These are phyloP conservation scores for Vitis rupestris DNA, from an alignment of 164 flowering plant species.

Conservation along the genomic window DNA sequence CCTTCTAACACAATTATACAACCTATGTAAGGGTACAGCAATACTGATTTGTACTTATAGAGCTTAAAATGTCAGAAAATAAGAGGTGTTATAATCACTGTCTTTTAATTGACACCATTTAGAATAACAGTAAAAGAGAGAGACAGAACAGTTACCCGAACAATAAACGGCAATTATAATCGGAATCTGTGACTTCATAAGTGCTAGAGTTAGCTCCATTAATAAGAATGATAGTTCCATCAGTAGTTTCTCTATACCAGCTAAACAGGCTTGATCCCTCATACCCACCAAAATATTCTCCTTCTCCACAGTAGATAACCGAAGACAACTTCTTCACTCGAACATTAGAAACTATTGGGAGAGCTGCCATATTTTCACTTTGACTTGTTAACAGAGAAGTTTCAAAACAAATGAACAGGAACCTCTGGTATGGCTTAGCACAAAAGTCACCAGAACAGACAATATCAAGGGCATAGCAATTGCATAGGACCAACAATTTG, in stretches of 20 bases:
- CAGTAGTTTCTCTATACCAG: constrained; percentile 91
- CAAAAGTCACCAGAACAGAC: not conserved
- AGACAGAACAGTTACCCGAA: constrained; percentile 67
- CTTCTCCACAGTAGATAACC: constrained; percentile 70
- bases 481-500: no score
- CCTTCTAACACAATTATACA: no score
- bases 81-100: no score
- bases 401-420: not conserved
- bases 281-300: constrained; percentile 89
- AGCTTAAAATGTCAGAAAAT: no score
- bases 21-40: no score
- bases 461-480: no score
- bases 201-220: constrained; percentile 66
- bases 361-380: constrained; percentile 52
- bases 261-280: constrained; percentile 88
- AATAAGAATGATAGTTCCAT: constrained; percentile 68
- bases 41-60: no score
- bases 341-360: constrained; percentile 71
- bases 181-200: constrained; percentile 84
- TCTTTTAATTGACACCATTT: no score
- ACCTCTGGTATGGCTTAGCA: not conserved
- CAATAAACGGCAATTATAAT: constrained; percentile 81
- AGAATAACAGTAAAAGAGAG: not conserved
- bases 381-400: constrained; percentile 2
- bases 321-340: constrained; percentile 54